phyloP scores from a whole-genome alignment of 768 basidiomycete species.

The Suillus sp. region DNA sequence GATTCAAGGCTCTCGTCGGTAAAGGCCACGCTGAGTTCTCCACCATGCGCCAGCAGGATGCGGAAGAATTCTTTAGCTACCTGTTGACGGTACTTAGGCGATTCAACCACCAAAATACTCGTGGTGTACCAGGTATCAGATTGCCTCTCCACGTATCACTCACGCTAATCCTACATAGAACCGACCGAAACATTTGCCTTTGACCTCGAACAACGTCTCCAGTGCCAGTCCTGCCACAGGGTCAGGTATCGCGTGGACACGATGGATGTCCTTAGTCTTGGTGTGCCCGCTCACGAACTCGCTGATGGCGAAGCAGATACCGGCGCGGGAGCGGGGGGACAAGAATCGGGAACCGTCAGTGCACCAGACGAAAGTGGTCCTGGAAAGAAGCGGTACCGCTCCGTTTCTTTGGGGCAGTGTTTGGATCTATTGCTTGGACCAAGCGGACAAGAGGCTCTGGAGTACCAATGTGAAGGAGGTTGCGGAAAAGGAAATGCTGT shows the following conservation, averaged over 20 bases:
- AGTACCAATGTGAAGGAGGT: slow-evolving; percentile 82
- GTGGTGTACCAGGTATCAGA: slow-evolving; percentile 37
- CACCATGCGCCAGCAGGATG: slow-evolving; percentile 97
- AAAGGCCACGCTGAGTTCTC: slow-evolving; percentile 92
- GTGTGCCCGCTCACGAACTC: slow-evolving; percentile 64
- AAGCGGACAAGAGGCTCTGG: slow-evolving; percentile 63
- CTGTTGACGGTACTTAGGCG: slow-evolving; percentile 73
- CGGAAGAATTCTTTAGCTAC: slow-evolving; percentile 91
- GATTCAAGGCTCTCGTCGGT: slow-evolving; percentile 89
- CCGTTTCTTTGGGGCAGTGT: slow-evolving; percentile 62
- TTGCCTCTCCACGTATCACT: slow-evolving; percentile 26
- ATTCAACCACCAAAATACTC: slow-evolving; percentile 52
- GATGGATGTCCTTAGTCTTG: slow-evolving; percentile 76
- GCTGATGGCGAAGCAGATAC: slow-evolving; percentile 17
- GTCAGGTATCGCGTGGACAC: slow-evolving; percentile 83
- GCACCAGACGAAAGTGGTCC: slow-evolving; percentile 10
- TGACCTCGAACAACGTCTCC: slow-evolving; percentile 82
- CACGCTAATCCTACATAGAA: slow-evolving; percentile 38
- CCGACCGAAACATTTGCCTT: slow-evolving; percentile 80
- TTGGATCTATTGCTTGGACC: slow-evolving; percentile 49
- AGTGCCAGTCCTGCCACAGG: slow-evolving; percentile 75
- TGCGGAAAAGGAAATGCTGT: slow-evolving; percentile 64
- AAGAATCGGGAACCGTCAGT: background rate
- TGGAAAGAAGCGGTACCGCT: slow-evolving; percentile 60
- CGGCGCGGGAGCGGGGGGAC: slow-evolving; percentile 11